Base-by-base conservation (phyloP, 805 yeast genomes). In the Kuraishia ogatae region DNA sequence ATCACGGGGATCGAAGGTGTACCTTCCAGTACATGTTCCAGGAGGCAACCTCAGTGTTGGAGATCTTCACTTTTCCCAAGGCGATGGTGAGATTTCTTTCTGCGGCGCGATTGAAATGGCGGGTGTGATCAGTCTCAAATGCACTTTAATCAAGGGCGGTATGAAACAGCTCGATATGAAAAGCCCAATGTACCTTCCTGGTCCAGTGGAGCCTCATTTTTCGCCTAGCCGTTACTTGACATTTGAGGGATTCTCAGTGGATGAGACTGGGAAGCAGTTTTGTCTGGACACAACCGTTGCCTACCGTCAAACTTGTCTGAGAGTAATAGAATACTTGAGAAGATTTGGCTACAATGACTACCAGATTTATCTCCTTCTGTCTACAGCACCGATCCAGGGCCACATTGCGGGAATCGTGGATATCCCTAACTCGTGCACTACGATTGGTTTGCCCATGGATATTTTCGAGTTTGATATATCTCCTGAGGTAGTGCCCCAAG, bases 41-140 rank as follows among this genome's bases (percentile, higher is more conserved):
- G 82, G 82, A 6, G 82, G 78, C 47, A 73, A 74, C 58, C 66
- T 78, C 23, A 72, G 78, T 24, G 65, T 78, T 46, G 82, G 82
- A 5, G 82, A 78, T 59, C 61, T 78, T 43, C 82, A 78, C 60
- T 78, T 78, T 63, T 72, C 78, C 24, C 81, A 77, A 63, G 82
- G 82, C 19, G 82, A 78, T 59, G 82, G 82, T 17, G 82, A 78
- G 58, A 76, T 78, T 52, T 73, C 81, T 10, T 78, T 78, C 60
- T 78, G 82, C 62, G 82, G 82, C 29, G 82, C 80, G 15, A 77
- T 78, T 60, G 82, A 78, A 60, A 77, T 77, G 81, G 70, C 78
- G 19, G 82, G 82, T 10, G 63, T 68, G 51, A 71, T 78, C 57
- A 77, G 81, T 6, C 59, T 78, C 57, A 68, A 74, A 56, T 69